Conservation (phyloP, 495 filamentous ascomycete species). For the Talaromyces stipitatus region DNA sequence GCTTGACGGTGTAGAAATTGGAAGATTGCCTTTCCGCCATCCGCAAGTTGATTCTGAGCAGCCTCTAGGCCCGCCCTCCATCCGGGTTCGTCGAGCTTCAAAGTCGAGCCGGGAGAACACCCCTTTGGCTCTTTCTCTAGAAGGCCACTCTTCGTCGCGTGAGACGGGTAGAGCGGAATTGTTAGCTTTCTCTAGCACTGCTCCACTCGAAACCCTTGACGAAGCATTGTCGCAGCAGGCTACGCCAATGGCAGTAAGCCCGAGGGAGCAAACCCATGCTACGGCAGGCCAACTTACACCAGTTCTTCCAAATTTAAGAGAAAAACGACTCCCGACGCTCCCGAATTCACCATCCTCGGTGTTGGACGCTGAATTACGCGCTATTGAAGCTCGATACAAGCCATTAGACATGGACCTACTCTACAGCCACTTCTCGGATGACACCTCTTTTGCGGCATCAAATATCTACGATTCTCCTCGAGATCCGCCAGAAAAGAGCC, state of each 20-base stretch:
- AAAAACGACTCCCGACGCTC: slow-evolving; percentile 38
- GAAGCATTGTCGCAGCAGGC: slow-evolving; percentile 14
- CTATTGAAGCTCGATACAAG: slow-evolving; percentile 29
- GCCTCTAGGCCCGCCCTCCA: background rate
- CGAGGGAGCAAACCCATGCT: background rate
- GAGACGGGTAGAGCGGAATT: background rate
- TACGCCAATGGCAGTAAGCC: slow-evolving; percentile 7
- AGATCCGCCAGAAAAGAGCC: slow-evolving; percentile 26
- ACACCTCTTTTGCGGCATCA: slow-evolving; percentile 32
- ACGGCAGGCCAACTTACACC: slow-evolving; percentile 15
- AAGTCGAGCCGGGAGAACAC: slow-evolving; percentile 4
- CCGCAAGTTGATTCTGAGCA: background rate
- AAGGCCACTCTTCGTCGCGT: background rate
- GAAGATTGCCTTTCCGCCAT: slow-evolving; percentile 4
- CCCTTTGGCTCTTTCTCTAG: slow-evolving; percentile 2
- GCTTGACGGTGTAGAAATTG: background rate
- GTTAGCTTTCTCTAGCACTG: background rate
- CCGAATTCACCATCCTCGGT: slow-evolving; percentile 42
- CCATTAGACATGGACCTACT: slow-evolving; percentile 26
- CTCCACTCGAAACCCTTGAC: slow-evolving; percentile 6
- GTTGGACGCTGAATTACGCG: slow-evolving; percentile 39
- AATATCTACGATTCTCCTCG: slow-evolving; percentile 9
- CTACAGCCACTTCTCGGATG: slow-evolving; percentile 36
- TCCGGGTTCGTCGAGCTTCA: slow-evolving; percentile 4
- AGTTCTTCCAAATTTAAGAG: slow-evolving; percentile 18